Conservation (phyloP, 176 grass and related monocot genomes). For the Tillandsia leiboldiana region DNA sequence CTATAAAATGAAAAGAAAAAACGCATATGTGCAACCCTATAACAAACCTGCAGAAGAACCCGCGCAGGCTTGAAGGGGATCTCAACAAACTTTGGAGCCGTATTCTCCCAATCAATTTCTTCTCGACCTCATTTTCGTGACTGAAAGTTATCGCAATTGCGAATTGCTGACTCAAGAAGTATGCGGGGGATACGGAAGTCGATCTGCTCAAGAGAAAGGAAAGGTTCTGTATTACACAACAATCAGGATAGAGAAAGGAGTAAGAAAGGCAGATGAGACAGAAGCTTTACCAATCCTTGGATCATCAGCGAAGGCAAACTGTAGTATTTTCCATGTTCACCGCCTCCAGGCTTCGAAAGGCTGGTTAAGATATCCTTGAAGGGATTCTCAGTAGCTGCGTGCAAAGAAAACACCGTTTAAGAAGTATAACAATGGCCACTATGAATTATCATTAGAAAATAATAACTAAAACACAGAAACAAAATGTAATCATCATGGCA, state of each 20-base stretch:
- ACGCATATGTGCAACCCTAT: background rate
- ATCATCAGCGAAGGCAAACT: conserved; percentile 71
- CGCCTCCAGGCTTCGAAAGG: conserved; percentile 72
- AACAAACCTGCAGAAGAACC: conserved; percentile 82
- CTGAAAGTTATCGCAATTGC: conserved; percentile 94
- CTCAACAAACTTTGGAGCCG: conserved; percentile 73
- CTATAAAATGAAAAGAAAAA: background rate
- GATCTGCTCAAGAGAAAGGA: conserved; percentile 50
- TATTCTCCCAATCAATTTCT: conserved; percentile 93
- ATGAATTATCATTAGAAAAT: background rate
- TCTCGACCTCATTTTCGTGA: conserved; percentile 73
- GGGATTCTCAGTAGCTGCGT: conserved; percentile 52
- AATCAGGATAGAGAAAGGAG: background rate
- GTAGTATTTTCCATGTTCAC: conserved; percentile 89
- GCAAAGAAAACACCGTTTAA: conserved; percentile 6
- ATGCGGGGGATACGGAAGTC: conserved; percentile 74
- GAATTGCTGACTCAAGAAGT: conserved; percentile 84
- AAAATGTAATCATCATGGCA: background rate
- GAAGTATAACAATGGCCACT: background rate
- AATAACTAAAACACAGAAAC: background rate
- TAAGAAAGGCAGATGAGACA: conserved; percentile 6
- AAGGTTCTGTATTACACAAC: conserved; percentile 2
- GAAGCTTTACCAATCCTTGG: conserved; percentile 59
- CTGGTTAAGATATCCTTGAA: conserved; percentile 61
- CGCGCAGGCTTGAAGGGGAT: conserved; percentile 95